Percentiles rank a stretch among this genome's conserved stretches.
Conservation (phyloP, 2,329 filamentous ascomycete species). For the Phialocephala sp. region DNA sequence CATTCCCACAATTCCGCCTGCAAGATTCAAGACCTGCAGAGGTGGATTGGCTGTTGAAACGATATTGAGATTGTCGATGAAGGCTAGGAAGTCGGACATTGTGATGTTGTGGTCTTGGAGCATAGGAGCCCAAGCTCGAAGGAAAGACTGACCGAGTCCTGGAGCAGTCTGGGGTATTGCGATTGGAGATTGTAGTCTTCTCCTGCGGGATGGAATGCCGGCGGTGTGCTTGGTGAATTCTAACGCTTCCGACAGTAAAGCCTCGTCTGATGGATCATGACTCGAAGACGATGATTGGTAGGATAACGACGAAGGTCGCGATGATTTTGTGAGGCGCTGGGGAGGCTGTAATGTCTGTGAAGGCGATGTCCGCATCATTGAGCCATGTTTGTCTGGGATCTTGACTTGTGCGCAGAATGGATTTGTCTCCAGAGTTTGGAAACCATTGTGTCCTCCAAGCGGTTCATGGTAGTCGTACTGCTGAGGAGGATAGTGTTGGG, state of each 20-base stretch:
- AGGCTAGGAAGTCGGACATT: slow-evolving; percentile 40
- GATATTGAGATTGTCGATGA: slow-evolving; percentile 47
- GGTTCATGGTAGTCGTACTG: not conserved
- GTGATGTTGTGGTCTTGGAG: slow-evolving; percentile 37
- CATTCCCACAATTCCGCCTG: slow-evolving; percentile 36
- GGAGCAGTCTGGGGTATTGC: slow-evolving; percentile 24
- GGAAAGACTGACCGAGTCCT: slow-evolving; percentile 33
- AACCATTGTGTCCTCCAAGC: not conserved
- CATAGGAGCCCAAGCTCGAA: slow-evolving; percentile 37
- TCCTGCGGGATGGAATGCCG: not conserved
- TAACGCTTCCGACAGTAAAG: slow-evolving; percentile 11
- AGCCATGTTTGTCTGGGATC: too few relatives aligned
- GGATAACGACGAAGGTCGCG: not conserved
- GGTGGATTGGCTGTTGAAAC: slow-evolving; percentile 43
- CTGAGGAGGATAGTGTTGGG: not conserved
- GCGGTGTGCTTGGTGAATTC: slow-evolving; percentile 9
- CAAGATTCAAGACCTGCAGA: slow-evolving; percentile 37
- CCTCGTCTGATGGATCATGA: not conserved
- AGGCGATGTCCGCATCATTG: too few relatives aligned
- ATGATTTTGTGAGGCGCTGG: not conserved
- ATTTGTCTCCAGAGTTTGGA: not conserved
- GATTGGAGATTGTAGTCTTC: slow-evolving; percentile 18
- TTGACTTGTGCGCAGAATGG: not conserved
- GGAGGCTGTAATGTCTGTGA: not conserved
- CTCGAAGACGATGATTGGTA: not conserved